These are phyloP conservation scores for Exsudoporus frostii DNA, from an alignment of 768 basidiomycete species.

Conservation along the genomic window DNA sequence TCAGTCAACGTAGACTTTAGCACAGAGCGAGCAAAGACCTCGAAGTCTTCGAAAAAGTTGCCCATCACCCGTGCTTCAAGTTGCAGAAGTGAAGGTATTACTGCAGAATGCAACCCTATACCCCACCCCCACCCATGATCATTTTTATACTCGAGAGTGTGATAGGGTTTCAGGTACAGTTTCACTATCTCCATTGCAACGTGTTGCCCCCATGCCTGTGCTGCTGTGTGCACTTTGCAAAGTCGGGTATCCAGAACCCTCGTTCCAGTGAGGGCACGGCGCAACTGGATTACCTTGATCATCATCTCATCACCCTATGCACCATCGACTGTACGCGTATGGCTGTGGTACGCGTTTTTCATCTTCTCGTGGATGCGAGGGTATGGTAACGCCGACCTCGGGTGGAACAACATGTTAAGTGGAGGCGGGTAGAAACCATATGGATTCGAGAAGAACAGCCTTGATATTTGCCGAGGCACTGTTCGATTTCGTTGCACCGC, in stretches of 20 bases:
- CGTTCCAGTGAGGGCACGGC: not conserved
- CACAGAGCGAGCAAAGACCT: slow-evolving; percentile 26
- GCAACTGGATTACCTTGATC: not conserved
- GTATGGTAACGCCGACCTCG: not conserved
- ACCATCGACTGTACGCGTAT: not conserved
- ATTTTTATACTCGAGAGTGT: slow-evolving; percentile 1
- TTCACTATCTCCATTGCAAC: not conserved
- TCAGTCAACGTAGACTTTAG: slow-evolving; percentile 19
- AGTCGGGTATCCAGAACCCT: not conserved
- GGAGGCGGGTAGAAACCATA: no score
- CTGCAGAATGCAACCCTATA: not conserved
- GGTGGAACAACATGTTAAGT: not conserved
- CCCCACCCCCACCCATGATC: no score
- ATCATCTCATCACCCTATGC: not conserved
- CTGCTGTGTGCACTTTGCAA: not conserved
- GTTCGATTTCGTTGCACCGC: not conserved
- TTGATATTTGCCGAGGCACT: not conserved
- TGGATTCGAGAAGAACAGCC: not conserved
- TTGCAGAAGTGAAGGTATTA: not conserved
- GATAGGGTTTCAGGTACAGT: not conserved
- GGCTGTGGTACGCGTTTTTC: not conserved
- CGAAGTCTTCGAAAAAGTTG: slow-evolving; percentile 31
- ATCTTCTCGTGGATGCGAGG: not conserved
- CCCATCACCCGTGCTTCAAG: slow-evolving; percentile 20
- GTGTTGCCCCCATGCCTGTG: not conserved